Evolutionary conservation across 148 eudicot species (phyloP), one percentile per base, ranked within the genome.

Genomic region (Arctostaphylos glauca): DNA sequence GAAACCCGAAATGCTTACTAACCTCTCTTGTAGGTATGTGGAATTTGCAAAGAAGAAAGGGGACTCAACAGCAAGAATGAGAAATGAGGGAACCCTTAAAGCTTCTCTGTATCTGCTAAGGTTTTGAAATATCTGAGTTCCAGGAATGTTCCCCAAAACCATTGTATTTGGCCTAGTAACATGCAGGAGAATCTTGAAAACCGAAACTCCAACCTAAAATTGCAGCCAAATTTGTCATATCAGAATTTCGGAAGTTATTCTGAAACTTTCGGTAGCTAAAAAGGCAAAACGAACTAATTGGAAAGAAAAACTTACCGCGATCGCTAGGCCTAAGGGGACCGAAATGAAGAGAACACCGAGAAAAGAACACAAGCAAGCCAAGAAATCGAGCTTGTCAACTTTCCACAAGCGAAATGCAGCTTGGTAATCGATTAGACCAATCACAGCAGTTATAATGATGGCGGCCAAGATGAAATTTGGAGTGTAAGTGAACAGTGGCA

Each of bases 21-120:
- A 96, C 99, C 98, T 91, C 87, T 96, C 99, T 88, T 96, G 99
- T n/a, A 96, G 84, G 84, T 93, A 96, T 1, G 94, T 91, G 5
- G 97, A 84, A 85, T 93, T 96, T 56, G 97, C 98, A 82, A 96
- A 96, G 92, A 91, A 96, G 83, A 66, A 66, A 38, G 99, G 99
- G 87, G 98, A 92, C 87, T 96, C 99, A 38, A 96, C 84, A 49
- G 97, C 89, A 5, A 96, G 90, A 81, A 96, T 89, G 78, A 96
- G 89, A 85, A 96, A 92, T 3, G 92, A 93, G 44, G 97, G 95
- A 48, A 94, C 87, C 55, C 98, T 91, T 44, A 56, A 38, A 59
- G 99, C 94, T 71, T 92, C 91, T 84, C 78, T 87, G 77, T 96
- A 96, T 91, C 98, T 89, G 47, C 83, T 81, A 19, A 94, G 73